phyloP scores from a whole-genome alignment of 768 basidiomycete species.

The Galerina marginata region DNA sequence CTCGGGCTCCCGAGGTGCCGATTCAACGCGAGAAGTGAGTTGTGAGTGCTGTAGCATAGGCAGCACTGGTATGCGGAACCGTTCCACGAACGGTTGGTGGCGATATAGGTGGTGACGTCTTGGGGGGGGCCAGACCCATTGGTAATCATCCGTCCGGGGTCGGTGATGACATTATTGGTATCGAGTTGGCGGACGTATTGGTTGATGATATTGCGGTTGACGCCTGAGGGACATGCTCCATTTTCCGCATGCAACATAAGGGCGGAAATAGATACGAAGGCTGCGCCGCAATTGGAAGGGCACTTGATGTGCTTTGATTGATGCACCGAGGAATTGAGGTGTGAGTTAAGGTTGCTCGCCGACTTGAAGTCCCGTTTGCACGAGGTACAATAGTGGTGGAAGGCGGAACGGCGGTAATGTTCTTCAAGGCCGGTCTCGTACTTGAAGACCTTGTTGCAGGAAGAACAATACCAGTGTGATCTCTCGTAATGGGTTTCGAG shows the following conservation, averaged over 20 bases:
- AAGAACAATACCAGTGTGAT: constrained; percentile 48
- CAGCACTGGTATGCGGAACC: constrained; percentile 60
- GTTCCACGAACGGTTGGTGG: constrained; percentile 42
- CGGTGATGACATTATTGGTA: constrained; percentile 52
- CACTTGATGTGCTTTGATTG: constrained; percentile 39
- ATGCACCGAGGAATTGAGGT: constrained; percentile 61
- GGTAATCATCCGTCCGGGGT: constrained; percentile 54
- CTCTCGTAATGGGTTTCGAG: constrained; percentile 47
- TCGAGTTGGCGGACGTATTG: constrained; percentile 48
- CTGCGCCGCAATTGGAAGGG: constrained; percentile 47
- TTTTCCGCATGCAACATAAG: constrained; percentile 68
- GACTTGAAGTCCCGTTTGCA: constrained; percentile 52
- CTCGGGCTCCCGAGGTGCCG: constrained; percentile 63
- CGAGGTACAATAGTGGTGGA: constrained; percentile 47
- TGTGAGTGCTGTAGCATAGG: constrained; percentile 53
- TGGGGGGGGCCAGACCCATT: constrained; percentile 18
- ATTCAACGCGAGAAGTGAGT: constrained; percentile 50
- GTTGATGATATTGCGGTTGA: constrained; percentile 47
- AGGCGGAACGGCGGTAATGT: constrained; percentile 51
- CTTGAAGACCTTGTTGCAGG: constrained; percentile 49
- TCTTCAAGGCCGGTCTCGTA: constrained; percentile 45
- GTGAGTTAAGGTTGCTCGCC: constrained; percentile 36
- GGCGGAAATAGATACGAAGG: constrained; percentile 59
- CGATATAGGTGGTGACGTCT: constrained; percentile 22
- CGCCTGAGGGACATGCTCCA: constrained; percentile 59